Conservation (phyloP, 768 basidiomycete genomes). For the Mycena galopus region DNA sequence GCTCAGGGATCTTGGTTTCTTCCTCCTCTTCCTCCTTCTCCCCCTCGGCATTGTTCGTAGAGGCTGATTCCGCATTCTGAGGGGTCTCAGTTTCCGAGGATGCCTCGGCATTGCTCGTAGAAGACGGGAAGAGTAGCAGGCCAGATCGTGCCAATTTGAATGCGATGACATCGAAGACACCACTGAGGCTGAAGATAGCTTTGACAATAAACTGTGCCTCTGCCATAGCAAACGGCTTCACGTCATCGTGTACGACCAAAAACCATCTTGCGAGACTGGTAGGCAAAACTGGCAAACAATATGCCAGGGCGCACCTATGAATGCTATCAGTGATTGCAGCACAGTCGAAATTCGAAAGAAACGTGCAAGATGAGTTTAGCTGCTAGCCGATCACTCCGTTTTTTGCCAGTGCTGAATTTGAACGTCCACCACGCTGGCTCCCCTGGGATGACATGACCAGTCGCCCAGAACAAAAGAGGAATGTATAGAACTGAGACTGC, state of each 20-base stretch:
- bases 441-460: constrained; percentile 5
- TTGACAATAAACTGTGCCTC: constrained; percentile 24
- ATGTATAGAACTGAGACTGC: constrained; percentile 19
- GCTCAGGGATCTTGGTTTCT: not conserved
- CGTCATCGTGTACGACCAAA: constrained; percentile 13
- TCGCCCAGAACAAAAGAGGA: constrained; percentile 19
- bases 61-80: not conserved
- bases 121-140: constrained; percentile 9
- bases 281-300: constrained; percentile 24
- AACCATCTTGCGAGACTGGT: constrained; percentile 26
- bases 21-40: too few species aligned
- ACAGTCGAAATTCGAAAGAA: not conserved
- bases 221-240: constrained; percentile 22
- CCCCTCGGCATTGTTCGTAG: not conserved
- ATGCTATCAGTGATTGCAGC: not conserved
- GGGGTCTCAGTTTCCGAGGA: not conserved
- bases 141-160: constrained; percentile 15
- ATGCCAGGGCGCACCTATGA: constrained; percentile 25
- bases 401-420: not conserved
- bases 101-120: not conserved
- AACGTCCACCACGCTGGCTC: constrained; percentile 29
- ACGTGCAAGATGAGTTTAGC: constrained; percentile 10
- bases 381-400: not conserved
- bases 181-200: constrained; percentile 30
- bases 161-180: constrained; percentile 11